phyloP scores from a whole-genome alignment of 1,284 basidiomycete genomes.

The Moesziomyces parantarcticus region DNA sequence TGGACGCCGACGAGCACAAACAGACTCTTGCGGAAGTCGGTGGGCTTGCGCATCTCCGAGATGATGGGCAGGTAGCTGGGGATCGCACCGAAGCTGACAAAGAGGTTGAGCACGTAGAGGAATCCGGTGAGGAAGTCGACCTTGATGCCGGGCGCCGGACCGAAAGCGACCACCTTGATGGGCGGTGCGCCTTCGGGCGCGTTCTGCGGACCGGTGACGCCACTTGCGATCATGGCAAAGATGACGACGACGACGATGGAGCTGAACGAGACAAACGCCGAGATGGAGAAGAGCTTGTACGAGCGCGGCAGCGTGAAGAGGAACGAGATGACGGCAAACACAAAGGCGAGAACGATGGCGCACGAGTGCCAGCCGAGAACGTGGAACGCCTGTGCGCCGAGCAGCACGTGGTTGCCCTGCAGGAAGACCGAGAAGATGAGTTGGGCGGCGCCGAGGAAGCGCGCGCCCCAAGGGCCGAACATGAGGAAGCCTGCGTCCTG shows the following conservation, averaged over 20 bases:
- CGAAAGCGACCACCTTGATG: slow-evolving; percentile 48
- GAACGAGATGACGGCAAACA: slow-evolving; percentile 59
- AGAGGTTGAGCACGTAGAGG: slow-evolving; percentile 53
- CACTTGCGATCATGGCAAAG: slow-evolving; percentile 61
- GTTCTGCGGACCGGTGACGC: slow-evolving; percentile 53
- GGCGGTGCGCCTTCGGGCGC: slow-evolving; percentile 33
- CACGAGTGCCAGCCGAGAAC: slow-evolving; percentile 57
- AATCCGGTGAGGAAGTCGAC: slow-evolving; percentile 55
- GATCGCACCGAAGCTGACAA: slow-evolving; percentile 55
- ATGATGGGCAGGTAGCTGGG: slow-evolving; percentile 59
- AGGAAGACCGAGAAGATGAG: slow-evolving; percentile 55
- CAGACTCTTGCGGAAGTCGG: slow-evolving; percentile 54
- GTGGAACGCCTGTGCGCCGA: slow-evolving; percentile 55
- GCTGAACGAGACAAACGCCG: slow-evolving; percentile 55
- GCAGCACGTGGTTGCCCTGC: slow-evolving; percentile 58
- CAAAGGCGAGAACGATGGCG: slow-evolving; percentile 46
- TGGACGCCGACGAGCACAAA: slow-evolving; percentile 44
- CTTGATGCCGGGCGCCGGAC: slow-evolving; percentile 42
- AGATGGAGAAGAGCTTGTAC: slow-evolving; percentile 57
- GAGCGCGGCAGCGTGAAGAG: slow-evolving; percentile 57
- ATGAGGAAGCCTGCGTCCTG: slow-evolving; percentile 60
- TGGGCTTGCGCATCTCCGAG: slow-evolving; percentile 60
- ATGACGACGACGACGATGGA: slow-evolving; percentile 59
- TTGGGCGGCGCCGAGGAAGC: slow-evolving; percentile 43
- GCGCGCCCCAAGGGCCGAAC: slow-evolving; percentile 50